Base-by-base conservation (phyloP, 257 asterid genomes). In the Solanum bulbocastanum region DNA sequence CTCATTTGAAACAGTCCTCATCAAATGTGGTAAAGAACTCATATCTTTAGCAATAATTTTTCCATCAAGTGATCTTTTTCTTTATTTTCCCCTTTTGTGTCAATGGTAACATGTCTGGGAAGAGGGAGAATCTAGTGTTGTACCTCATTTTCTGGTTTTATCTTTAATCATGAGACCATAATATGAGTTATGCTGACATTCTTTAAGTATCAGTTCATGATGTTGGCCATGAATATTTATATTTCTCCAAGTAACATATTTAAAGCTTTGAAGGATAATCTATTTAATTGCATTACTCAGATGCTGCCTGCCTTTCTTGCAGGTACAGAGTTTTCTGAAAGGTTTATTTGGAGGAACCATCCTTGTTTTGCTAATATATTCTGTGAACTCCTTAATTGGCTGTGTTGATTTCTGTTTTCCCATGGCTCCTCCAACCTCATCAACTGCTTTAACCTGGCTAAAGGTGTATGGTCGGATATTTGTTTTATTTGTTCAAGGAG, bases 331-430 rank as follows among this genome's bases (percentile, higher is more conserved):
- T 60, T 94, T 92, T 89, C 91, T 93, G 87, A 93, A 90, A 91
- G 99, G 98, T 87, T 88, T 96, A 90, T 87, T 84, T 78, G 98
- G 98, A 86, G 99, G 99, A 91, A 90, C 88, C 83, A 49, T 89
- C 89, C 95, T 95, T 92, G 98, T 97, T 76, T 72, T 95, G 56
- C 75, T 92, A 90, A 92, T 95, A 90, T 93, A 93, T 76, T 89
- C 93, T 10, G 91, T 91, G 86, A 95, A 95, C 89, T 87, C 92
- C 32, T 76, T 90, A 58, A 93, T 96, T 91, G 99, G 99, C 79
- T 92, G 91, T 91, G 97, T 90, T 83, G 91, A 89, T 88, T 91
- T 94, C 86, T 89, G 91, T 87, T 93, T 93, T 93, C 98, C 98
- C 81, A 75, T 87, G 74, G 68, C 90, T 90, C 88, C 93, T 75